These are phyloP conservation scores for Fusarium sp. DNA, from an alignment of 2,329 filamentous ascomycete genomes.

Conservation along the genomic window DNA sequence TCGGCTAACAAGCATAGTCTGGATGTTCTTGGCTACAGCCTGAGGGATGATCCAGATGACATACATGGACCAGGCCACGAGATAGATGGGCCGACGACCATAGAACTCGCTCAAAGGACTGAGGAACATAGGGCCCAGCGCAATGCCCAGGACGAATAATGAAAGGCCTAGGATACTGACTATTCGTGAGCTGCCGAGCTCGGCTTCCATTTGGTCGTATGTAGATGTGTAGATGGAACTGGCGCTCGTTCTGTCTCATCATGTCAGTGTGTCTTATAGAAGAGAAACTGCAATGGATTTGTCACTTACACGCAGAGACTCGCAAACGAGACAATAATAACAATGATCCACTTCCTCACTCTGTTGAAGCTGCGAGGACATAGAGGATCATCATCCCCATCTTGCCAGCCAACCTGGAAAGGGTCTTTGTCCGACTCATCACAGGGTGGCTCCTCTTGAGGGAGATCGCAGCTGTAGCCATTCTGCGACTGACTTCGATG, in stretches of 20 bases:
- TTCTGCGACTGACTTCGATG: conserved; percentile 53
- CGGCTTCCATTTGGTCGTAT: conserved; percentile 77
- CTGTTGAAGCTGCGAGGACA: conserved; percentile 75
- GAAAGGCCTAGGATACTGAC: conserved; percentile 84
- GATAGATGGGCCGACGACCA: conserved; percentile 82
- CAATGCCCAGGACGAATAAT: conserved; percentile 80
- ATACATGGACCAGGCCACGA: conserved; percentile 77
- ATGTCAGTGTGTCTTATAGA: neutral
- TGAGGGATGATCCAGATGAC: conserved; percentile 83
- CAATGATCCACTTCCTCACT: conserved; percentile 80
- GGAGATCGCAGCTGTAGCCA: conserved; percentile 53
- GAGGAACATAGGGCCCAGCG: conserved; percentile 69
- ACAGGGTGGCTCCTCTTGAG: conserved; percentile 5
- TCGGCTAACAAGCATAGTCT: conserved; percentile 78
- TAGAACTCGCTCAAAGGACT: conserved; percentile 79
- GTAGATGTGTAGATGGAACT: conserved; percentile 91
- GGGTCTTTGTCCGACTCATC: conserved; percentile 51
- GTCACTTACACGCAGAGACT: conserved; percentile 82
- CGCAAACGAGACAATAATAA: conserved; percentile 75
- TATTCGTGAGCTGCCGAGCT: conserved; percentile 75
- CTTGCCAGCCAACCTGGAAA: conserved; percentile 80
- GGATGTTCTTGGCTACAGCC: conserved; percentile 82
- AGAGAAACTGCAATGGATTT: neutral
- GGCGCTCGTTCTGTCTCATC: conserved; percentile 72
- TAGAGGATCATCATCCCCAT: conserved; percentile 73